Evolutionary conservation across 108 stramenopile species (phyloP).

Genomic region (Schizochytrium sp.): DNA sequence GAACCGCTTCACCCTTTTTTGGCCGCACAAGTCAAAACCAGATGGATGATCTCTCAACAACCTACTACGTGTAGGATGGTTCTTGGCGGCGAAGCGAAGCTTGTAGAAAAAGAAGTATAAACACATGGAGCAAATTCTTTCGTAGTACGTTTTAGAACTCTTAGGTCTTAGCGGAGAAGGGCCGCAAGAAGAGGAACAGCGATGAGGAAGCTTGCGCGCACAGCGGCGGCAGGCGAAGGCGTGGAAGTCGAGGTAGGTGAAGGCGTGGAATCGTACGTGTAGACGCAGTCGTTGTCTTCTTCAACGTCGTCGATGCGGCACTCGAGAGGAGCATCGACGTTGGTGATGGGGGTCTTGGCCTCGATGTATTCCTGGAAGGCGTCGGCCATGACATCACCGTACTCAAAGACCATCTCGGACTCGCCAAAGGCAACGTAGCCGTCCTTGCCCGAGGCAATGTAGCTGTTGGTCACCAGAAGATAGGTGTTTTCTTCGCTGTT

Average conservation of each 20-base stretch:
- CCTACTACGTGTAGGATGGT: too few relatives aligned
- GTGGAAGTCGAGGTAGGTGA: not conserved
- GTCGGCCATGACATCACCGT: not conserved
- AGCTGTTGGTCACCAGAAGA: not conserved
- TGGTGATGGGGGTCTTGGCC: not conserved
- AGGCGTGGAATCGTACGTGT: not conserved
- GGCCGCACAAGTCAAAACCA: too few relatives aligned
- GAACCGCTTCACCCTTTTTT: too few relatives aligned
- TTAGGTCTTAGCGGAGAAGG: too few relatives aligned
- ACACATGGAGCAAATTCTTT: too few relatives aligned
- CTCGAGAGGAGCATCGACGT: not conserved
- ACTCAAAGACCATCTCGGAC: not conserved
- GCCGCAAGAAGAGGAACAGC: too few relatives aligned
- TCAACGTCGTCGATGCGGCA: not conserved
- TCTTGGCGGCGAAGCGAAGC: too few relatives aligned
- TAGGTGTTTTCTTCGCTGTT: not conserved
- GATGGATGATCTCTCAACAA: too few relatives aligned
- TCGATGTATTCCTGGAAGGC: not conserved
- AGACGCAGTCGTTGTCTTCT: not conserved
- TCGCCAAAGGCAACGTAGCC: not conserved
- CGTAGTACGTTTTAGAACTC: too few relatives aligned
- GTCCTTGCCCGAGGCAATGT: not conserved
- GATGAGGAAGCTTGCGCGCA: too few relatives aligned
- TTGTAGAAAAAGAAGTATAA: too few relatives aligned
- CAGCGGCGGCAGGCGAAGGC: not conserved